A percentile compares a stretch with the other conserved stretches of the same genome.
phyloP scores from a whole-genome alignment of 2,329 filamentous ascomycete genomes.

The Cadophora sp. region DNA sequence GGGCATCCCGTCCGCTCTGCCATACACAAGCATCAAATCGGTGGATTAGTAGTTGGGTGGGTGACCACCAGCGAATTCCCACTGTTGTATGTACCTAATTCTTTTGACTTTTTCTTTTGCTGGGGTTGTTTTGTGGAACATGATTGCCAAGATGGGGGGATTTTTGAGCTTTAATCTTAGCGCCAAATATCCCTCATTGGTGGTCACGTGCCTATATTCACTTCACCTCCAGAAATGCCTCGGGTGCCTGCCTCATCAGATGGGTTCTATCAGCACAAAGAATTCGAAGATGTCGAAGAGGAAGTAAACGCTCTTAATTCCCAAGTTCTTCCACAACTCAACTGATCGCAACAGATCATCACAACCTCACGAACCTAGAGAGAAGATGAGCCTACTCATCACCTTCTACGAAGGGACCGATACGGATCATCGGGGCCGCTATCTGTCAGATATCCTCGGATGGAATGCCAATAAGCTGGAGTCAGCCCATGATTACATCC shows the following conservation, averaged over 20 bases:
- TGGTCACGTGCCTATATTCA: not conserved
- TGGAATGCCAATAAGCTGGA: slow-evolving; percentile 54
- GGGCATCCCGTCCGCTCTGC: no score
- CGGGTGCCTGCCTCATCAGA: slow-evolving; percentile 2
- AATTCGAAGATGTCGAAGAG: slow-evolving; percentile 7
- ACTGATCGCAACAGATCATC: slow-evolving; percentile 17
- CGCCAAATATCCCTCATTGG: no score
- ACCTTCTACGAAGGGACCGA: slow-evolving; percentile 55
- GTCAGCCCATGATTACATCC: slow-evolving; percentile 59
- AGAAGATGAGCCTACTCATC: slow-evolving; percentile 34
- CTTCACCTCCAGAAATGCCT: not conserved
- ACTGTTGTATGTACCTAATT: no score
- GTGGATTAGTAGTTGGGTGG: no score
- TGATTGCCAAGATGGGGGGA: not conserved
- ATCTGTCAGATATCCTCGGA: slow-evolving; percentile 53
- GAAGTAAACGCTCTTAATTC: not conserved
- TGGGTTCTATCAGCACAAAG: not conserved
- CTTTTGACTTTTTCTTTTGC: no score
- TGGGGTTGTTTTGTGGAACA: no score
- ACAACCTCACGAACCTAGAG: slow-evolving; percentile 16
- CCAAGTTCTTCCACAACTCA: not conserved
- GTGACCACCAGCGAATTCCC: no score
- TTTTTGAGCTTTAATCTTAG: no score
- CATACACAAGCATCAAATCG: no score
- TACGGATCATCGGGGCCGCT: slow-evolving; percentile 50